Conservation (phyloP, 768 basidiomycete genomes). For the Xanthoconium stramineum region DNA sequence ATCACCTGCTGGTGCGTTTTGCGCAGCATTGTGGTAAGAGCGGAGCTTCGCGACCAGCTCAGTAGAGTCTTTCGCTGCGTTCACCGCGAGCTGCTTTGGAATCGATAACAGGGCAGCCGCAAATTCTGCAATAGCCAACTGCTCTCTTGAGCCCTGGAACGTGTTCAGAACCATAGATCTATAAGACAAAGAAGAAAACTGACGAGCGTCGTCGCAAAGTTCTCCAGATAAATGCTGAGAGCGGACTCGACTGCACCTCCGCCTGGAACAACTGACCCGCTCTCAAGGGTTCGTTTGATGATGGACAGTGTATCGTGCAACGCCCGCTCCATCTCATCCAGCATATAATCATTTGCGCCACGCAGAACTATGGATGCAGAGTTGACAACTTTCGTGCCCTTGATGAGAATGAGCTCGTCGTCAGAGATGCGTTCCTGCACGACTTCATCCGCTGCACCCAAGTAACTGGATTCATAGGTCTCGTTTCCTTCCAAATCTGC, state of each 20-base stretch:
- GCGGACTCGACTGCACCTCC: conserved; percentile 98
- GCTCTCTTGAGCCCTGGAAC: conserved; percentile 90
- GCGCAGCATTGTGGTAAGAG: conserved; percentile 95
- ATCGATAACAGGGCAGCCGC: conserved; percentile 89
- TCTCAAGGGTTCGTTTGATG: conserved; percentile 96
- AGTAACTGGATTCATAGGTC: conserved; percentile 87
- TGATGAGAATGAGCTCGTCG: conserved; percentile 95
- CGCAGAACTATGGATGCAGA: conserved; percentile 90
- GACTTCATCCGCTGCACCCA: conserved; percentile 95
- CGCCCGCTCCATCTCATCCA: conserved; percentile 99
- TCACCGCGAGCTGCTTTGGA: conserved; percentile 94
- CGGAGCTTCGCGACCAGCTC: conserved; percentile 96
- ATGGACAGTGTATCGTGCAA: conserved; percentile 92
- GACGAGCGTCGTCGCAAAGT: conserved; percentile 97
- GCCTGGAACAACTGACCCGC: conserved; percentile 92
- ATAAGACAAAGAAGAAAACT: conserved; percentile 26
- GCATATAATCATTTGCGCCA: conserved; percentile 98
- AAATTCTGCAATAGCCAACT: conserved; percentile 99
- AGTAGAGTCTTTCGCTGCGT: conserved; percentile 98
- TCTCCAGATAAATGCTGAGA: conserved; percentile 95
- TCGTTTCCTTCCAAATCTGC: conserved; percentile 98
- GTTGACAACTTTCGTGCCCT: conserved; percentile 95
- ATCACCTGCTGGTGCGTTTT: conserved; percentile 87
- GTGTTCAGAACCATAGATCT: background rate
- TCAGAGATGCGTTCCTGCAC: conserved; percentile 97